phyloP scores from a whole-genome alignment of 768 basidiomycete genomes.

The Amanita pseudoporphyria region DNA sequence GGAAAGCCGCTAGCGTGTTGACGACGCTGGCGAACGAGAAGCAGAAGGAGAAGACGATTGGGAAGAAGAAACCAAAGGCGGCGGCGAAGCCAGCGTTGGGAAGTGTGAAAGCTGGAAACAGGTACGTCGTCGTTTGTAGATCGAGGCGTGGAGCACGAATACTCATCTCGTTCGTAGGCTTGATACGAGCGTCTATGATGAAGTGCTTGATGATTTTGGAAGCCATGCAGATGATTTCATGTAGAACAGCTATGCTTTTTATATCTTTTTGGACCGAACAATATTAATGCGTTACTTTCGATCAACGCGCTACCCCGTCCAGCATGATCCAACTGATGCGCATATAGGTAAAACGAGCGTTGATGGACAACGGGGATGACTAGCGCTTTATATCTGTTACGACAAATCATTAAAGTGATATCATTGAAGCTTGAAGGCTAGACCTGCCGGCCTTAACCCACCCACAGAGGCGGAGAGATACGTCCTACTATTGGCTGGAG shows the following conservation, averaged over 20 bases:
- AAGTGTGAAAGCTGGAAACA: conserved; percentile 53
- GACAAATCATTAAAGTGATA: no score
- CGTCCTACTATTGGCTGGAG: no score
- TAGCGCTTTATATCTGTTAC: no score
- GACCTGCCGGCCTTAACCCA: no score
- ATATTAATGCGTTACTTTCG: no score
- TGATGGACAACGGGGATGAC: no score
- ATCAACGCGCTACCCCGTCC: no score
- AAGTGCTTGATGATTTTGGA: conserved; percentile 85
- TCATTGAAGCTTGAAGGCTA: no score
- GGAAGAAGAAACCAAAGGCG: conserved; percentile 82
- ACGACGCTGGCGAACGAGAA: conserved; percentile 93
- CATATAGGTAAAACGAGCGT: no score
- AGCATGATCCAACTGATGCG: no score
- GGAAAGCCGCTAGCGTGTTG: conserved; percentile 78
- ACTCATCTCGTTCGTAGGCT: conserved; percentile 31
- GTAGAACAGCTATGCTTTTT: conserved; percentile 34
- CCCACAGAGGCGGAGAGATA: no score
- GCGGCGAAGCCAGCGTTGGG: conserved; percentile 69
- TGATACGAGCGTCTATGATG: conserved; percentile 78
- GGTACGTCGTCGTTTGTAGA: conserved; percentile 29
- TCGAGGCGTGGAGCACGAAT: no score
- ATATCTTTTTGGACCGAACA: background rate
- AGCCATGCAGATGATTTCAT: conserved; percentile 77
- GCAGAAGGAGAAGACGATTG: conserved; percentile 79